Evolutionary conservation across 805 yeast genomes (phyloP), one percentile per base, ranked within the genome.

Genomic region (Barnettozyma wickerhamii): DNA sequence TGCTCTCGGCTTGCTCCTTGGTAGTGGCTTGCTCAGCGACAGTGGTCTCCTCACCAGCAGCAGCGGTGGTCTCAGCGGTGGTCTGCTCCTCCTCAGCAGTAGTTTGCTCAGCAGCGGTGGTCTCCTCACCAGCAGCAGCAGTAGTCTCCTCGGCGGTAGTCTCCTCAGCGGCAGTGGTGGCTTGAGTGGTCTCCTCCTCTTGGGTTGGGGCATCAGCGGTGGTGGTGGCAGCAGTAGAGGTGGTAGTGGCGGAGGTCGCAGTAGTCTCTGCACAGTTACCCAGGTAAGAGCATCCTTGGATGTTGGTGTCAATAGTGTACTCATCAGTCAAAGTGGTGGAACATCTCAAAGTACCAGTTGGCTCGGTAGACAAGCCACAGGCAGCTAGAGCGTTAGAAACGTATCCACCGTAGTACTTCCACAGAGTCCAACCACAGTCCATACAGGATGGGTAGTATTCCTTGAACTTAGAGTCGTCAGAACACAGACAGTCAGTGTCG

Each of bases 351-450:
- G 63, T 54, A 40, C 63, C 65, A 29, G 64, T 59, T 46, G 64
- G 63, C 7, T 48, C 41, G 19, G 58, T 47, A 14, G 52, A 41
- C 28, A 49, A 44, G 27, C 38, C 36, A 48, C 63, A 59, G 12
- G 35, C 53, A 19, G 42, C 46, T 33, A 59, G 41, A 12, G 63
- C 54, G n/a, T 47, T 38, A 1, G 52, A 36, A 26, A 62, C 49
- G 46, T 43, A 59, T 1, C 38, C 20, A 18, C 52, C 53, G 43
- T 61, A 61, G 43, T 59, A 56, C 15, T 49, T 37, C 60, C 59
- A 61, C 28, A 62, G 39, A 49, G 63, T 61, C 65, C 64, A 61
- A 35, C 65, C 66, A 52, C 66, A 62, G 23, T 55, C 60, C 32
- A 60, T 48, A 51, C 66, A 62, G 4, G 42, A 50, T 13, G 49